Conservation (phyloP, 163 green algal species). For the Chlorella variabilis region DNA sequence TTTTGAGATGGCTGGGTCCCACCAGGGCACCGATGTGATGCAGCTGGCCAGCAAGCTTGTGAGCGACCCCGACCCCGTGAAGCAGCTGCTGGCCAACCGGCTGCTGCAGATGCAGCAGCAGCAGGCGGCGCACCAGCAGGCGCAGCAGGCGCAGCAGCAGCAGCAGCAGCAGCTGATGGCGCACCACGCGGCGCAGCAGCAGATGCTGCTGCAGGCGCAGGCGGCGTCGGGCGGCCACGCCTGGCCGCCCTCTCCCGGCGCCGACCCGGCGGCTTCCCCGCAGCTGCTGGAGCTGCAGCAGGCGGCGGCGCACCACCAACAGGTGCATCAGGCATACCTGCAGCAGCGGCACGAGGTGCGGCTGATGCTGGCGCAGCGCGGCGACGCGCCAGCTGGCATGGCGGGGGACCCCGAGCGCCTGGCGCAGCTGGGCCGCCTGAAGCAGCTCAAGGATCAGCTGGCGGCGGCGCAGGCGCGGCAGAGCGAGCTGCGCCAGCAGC, state of each 20-base stretch:
- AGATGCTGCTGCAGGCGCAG: neutral
- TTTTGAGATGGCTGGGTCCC: too few relatives aligned
- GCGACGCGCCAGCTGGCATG: neutral
- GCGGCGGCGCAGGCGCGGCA: slow-evolving; percentile 1
- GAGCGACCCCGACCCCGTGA: neutral
- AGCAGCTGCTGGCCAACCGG: neutral
- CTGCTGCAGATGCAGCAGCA: slow-evolving; percentile 15
- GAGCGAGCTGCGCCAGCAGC: neutral
- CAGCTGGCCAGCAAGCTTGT: neutral
- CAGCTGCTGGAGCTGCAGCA: neutral
- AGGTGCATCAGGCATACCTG: neutral
- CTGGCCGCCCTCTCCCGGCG: neutral
- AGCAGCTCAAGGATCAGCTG: slow-evolving; percentile 23
- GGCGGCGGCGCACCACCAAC: neutral
- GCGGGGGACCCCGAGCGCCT: neutral
- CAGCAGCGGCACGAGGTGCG: slow-evolving; percentile 5
- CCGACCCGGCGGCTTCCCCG: neutral
- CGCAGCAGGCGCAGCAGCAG: neutral
- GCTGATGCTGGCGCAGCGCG: slow-evolving; percentile 1
- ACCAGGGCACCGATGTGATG: neutral
- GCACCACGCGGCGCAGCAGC: neutral
- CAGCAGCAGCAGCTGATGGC: neutral
- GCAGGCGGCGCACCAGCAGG: neutral
- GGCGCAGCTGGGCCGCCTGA: slow-evolving; percentile 5
- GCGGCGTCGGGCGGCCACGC: neutral